Evolutionary conservation across 768 basidiomycete species (phyloP), one percentile per base, ranked within the genome.

Genomic region (Amanita pseudoporphyria): DNA sequence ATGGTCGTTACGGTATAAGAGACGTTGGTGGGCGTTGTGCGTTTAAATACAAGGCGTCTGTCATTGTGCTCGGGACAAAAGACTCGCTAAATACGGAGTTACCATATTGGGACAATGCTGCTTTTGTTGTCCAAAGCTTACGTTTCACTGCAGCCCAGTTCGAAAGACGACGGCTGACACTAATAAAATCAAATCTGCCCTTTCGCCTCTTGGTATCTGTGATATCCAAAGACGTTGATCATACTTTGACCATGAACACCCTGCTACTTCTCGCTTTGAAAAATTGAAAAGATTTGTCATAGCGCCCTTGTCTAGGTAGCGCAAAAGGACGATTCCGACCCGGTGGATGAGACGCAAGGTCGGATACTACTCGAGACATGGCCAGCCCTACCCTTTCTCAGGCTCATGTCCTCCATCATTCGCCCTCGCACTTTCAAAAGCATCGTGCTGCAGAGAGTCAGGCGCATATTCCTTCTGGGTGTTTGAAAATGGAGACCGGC

Each of bases 51-150:
- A 59, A 58, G 45, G 38, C 35, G 9, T 19, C 26, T 28, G 26
- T 54, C 62, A 61, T 62, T 56, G 58, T 58, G 32, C 10, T 36
- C 38, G 31, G 54, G 42, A 64, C 59, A 62, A 66, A 63, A 64
- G 56, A 45, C 22, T 58, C 54, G 51, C 59, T 54, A 52, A 53
- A 57, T 47, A 24, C 42, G 45, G 44, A 39, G n/a, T 21, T 57
- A 61, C 46, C 63, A 61, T 56, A 56, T 59, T 61, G 54, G 42
- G 63, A 49, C 46, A 54, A 43, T 50, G 18, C 28, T 13, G 32
- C 43, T 12, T 48, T 48, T 48, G 30, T 7, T 22, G 26, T 7
- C 7, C 7, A 28, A 28, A 7, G 26, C 26, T 4, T 28, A 3
- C 26, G 26, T 28, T 28, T 7, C 26, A 28, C 7, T 28, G 4